Percentiles rank a stretch among this genome's conserved stretches.
phyloP scores from a whole-genome alignment of 2,329 filamentous ascomycete species.

The Exophiala oligosperma region DNA sequence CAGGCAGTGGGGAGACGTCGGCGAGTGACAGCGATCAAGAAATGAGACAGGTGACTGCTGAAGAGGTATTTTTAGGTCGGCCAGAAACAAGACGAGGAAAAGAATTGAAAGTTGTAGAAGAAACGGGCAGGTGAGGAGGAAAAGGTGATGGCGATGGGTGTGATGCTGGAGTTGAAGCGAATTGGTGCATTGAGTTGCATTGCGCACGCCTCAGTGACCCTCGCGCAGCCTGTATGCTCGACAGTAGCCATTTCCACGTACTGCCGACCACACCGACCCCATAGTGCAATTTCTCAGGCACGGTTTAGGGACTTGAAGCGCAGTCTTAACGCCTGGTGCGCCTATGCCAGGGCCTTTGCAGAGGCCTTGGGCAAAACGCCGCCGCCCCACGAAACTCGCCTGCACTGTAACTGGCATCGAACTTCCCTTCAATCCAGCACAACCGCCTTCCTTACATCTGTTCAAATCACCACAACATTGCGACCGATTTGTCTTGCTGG shows the following conservation, averaged over 20 bases:
- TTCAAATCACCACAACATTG: background rate
- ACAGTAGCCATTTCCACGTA: no score
- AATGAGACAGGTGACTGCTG: background rate
- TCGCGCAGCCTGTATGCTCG: no score
- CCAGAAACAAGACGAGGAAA: background rate
- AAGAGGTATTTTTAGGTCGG: background rate
- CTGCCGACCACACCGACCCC: no score
- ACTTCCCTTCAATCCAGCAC: constrained; percentile 9
- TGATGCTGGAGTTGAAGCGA: background rate
- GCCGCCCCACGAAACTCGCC: constrained; percentile 14
- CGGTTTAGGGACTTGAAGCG: background rate
- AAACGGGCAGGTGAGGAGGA: background rate
- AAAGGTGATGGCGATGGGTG: background rate
- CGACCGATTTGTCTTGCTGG: background rate
- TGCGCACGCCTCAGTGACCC: no score
- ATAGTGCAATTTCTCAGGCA: background rate
- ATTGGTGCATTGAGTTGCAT: no score
- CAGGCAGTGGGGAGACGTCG: constrained; percentile 5
- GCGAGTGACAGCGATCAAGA: constrained; percentile 4
- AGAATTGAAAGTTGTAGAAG: background rate
- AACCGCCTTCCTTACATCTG: constrained; percentile 5
- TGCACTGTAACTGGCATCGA: constrained; percentile 3
- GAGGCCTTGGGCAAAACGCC: background rate
- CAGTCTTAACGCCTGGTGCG: no score
- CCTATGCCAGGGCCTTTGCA: no score